A percentile compares a stretch with the other conserved stretches of the same genome.
These are phyloP conservation scores for Parastagonospora nodorum DNA, from an alignment of 2,329 filamentous ascomycete species.

Conservation along the genomic window DNA sequence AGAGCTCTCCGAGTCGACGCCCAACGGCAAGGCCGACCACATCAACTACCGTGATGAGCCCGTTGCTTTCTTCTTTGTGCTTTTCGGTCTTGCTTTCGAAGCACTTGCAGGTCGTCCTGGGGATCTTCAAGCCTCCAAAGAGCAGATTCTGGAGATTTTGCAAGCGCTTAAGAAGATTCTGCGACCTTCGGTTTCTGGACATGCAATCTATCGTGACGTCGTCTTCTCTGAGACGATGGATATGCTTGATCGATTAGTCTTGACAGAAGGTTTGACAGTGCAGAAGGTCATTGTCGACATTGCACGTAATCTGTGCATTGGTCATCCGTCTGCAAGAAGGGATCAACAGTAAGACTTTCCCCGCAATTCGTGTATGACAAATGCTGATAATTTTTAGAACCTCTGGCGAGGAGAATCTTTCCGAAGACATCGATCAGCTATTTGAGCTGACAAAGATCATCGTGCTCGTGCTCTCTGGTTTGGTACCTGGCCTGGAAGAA, in stretches of 20 bases:
- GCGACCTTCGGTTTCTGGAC: slow-evolving; percentile 90
- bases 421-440: slow-evolving; percentile 95
- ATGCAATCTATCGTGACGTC: slow-evolving; percentile 93
- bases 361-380: too few relatives aligned
- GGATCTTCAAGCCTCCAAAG: slow-evolving; percentile 71
- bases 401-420: slow-evolving; percentile 73
- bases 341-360: slow-evolving; percentile 58
- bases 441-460: slow-evolving; percentile 97
- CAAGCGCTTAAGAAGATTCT: slow-evolving; percentile 93
- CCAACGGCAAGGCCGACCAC: slow-evolving; percentile 65
- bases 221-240: slow-evolving; percentile 98
- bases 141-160: slow-evolving; percentile 86
- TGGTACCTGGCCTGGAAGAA: slow-evolving; percentile 81
- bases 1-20: slow-evolving; percentile 40
- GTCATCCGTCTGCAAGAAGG: slow-evolving; percentile 85
- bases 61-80: slow-evolving; percentile 97
- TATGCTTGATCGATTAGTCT: slow-evolving; percentile 84
- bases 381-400: slow-evolving; percentile 15
- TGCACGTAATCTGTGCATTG: slow-evolving; percentile 84
- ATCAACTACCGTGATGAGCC: slow-evolving; percentile 99
- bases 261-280: slow-evolving; percentile 87
- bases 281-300: slow-evolving; percentile 95
- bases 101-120: slow-evolving; percentile 83
- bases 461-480: slow-evolving; percentile 84
- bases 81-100: slow-evolving; percentile 96